A percentile compares a stretch with the other conserved stretches of the same genome.
phyloP scores from a whole-genome alignment of 2,329 filamentous ascomycete genomes.

The Ceratocystis cubensis region DNA sequence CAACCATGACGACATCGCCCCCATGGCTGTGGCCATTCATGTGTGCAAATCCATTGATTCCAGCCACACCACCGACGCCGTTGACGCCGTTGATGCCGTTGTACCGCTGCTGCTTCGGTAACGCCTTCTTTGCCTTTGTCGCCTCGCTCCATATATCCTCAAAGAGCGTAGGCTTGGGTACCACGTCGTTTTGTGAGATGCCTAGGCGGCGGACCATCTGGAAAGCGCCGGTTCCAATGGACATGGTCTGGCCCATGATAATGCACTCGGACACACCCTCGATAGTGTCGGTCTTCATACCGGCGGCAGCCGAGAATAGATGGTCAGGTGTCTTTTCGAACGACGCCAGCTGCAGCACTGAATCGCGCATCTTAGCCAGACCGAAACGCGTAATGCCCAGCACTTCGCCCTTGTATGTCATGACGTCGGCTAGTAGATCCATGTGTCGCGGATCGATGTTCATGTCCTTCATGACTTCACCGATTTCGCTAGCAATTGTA shows the following conservation, averaged over 20 bases:
- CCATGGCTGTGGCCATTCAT: conserved; percentile 4
- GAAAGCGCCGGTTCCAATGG: conserved; percentile 81
- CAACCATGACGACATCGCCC: conserved; percentile 19
- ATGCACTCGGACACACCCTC: conserved; percentile 94
- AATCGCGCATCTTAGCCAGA: conserved; percentile 90
- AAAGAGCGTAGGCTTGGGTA: conserved; percentile 51
- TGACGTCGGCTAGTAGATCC: conserved; percentile 91
- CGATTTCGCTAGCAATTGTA: conserved; percentile 83
- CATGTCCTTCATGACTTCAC: conserved; percentile 83
- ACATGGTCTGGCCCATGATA: conserved; percentile 94
- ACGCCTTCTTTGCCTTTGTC: conserved; percentile 14
- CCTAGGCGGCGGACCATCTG: conserved; percentile 70
- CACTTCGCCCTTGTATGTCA: conserved; percentile 98
- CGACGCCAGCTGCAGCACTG: conserved; percentile 80
- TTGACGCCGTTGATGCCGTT: conserved; percentile 4
- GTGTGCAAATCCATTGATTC: conserved; percentile 1
- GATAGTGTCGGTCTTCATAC: conserved; percentile 83
- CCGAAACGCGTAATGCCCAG: conserved; percentile 94
- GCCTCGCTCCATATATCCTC: conserved; percentile 49
- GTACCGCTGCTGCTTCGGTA: neutral
- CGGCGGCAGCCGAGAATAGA: conserved; percentile 83
- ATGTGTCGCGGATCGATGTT: conserved; percentile 95
- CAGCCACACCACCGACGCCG: neutral
- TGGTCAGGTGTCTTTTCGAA: conserved; percentile 99
- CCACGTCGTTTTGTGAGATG: conserved; percentile 47